Base-by-base conservation (phyloP, 108 stramenopile genomes). In the Schizochytrium sp. region DNA sequence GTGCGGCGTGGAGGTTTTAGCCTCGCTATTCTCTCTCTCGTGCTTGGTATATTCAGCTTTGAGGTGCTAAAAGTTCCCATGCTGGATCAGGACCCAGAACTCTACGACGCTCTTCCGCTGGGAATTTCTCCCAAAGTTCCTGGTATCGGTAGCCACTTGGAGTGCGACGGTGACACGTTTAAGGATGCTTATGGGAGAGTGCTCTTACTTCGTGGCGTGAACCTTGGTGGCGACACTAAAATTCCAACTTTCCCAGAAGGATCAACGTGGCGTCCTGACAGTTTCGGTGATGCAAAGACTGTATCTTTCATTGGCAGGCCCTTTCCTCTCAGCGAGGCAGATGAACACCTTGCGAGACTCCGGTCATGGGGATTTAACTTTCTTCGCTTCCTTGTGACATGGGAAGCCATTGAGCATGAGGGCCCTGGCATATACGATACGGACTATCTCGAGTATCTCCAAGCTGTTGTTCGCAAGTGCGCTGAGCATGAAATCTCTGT, bases 321-420 rank as follows among this genome's bases (percentile, higher is more conserved):
- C 55, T 93, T 93, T 59, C 90, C 92, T 7, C 56, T 91, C 57
- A 64, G 88, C 5, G 90, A 91, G 19, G 92, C 92, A n/a, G 44
- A 90, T 56, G 50, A 49, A 17, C 92, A 93, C 69, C 89, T 93
- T 57, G 3, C 59, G 0, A 72, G 92, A 12, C 44, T 93, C 40
- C 87, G 72, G 49, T 72, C 91, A 3, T 90, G 91, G 53, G 92
- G 92, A 3, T 90, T 72, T 41, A 73, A 49, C 0, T 57, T 91
- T 17, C 40, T 91, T 46, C 87, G 92, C 47, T 91, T 91, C 40
- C 56, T 92, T 12, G 61, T 92, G 1, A 91, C 92, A 1, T 92
- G 92, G 92, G 92, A 92, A 83, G 92, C 92, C 4, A 90, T 92
- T 47, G 92, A 92, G 60, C 92, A 92, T 56, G 88, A 60, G 2